Evolutionary conservation across 1,284 basidiomycete species (phyloP), one percentile per base, ranked within the genome.

Genomic region (Fomitiporia mediterranea): DNA sequence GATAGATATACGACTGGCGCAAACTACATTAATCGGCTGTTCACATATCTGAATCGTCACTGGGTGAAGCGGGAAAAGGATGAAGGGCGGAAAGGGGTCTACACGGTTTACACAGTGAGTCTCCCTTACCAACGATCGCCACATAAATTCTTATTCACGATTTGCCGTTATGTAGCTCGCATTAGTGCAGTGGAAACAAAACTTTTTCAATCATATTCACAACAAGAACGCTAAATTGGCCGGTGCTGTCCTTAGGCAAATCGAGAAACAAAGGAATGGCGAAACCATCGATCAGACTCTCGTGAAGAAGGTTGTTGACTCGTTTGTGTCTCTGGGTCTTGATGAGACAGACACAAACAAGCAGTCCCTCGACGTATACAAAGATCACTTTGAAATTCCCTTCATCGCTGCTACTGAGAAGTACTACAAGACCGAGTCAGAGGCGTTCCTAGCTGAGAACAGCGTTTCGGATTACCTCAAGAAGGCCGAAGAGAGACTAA

Each of bases 21-120:
- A 7, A 94, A 92, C 70, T 98, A 95, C 70, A 89, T 99, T 67
- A 94, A 97, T 68, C 86, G 94, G 59, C 74, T 99, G 40, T 98
- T 98, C 76, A 90, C 92, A 19, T 98, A 98, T 72, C 83, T 98
- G 59, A 98, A 99, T 70, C 91, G 96, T 58, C 94, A 98, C 73
- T 99, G 97, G 97, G 95, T 99, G 49, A 98, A 97, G 75, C 84
- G 96, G 44, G 95, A 99, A 70, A 89, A 96, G 69, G 97, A 99
- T 66, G 96, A 99, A 69, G 97, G 97, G 4, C 83, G 94, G 66
- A 98, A 95, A 73, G 89, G 90, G 51, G 89, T 98, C 40, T 98
- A 97, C 72, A 86, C 86, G 3, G 92, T 99, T 27, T 99, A 98
- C 73, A 99, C 95, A 28, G 94, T 96, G 68, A 67, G 90, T n/a